Conservation (phyloP, 345 rosid species). For the Noccaea caerulescens region DNA sequence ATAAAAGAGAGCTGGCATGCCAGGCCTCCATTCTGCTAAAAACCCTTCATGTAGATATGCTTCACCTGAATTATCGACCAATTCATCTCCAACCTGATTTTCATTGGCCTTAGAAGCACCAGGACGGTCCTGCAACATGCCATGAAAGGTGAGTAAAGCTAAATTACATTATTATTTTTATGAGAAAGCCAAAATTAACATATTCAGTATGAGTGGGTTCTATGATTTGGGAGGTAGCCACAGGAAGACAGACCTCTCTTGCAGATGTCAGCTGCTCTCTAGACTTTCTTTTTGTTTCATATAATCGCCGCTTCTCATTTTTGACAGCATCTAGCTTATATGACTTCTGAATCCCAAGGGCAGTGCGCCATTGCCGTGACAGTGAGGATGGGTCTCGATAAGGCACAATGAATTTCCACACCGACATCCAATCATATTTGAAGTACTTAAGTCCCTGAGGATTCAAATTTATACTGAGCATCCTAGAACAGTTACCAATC, state of each 20-base stretch:
- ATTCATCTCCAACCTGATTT: conserved; percentile 62
- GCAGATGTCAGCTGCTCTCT: conserved; percentile 59
- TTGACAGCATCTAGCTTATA: conserved; percentile 73
- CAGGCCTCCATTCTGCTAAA: conserved; percentile 85
- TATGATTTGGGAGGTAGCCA: conserved; percentile 17
- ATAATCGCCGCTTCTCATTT: conserved; percentile 77
- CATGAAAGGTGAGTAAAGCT: conserved; percentile 14
- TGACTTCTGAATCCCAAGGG: conserved; percentile 91
- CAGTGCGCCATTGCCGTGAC: conserved; percentile 86
- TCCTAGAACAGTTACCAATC: conserved; percentile 20
- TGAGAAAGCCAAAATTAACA: conserved; percentile 32
- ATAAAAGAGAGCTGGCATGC: conserved; percentile 43
- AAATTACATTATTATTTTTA: not conserved
- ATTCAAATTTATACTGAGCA: conserved; percentile 33
- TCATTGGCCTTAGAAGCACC: conserved; percentile 52
- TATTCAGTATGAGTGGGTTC: conserved; percentile 15
- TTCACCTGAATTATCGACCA: conserved; percentile 59
- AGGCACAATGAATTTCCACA: conserved; percentile 85
- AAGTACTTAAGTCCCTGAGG: conserved; percentile 78
- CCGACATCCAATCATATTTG: conserved; percentile 89
- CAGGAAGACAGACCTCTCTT: conserved; percentile 58
- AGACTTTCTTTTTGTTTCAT: conserved; percentile 65
- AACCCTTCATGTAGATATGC: conserved; percentile 86
- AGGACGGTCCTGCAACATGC: conserved; percentile 57
- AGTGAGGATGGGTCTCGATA: conserved; percentile 85